These are phyloP conservation scores for Pisolithus albus DNA, from an alignment of 768 basidiomycete species.

Conservation along the genomic window DNA sequence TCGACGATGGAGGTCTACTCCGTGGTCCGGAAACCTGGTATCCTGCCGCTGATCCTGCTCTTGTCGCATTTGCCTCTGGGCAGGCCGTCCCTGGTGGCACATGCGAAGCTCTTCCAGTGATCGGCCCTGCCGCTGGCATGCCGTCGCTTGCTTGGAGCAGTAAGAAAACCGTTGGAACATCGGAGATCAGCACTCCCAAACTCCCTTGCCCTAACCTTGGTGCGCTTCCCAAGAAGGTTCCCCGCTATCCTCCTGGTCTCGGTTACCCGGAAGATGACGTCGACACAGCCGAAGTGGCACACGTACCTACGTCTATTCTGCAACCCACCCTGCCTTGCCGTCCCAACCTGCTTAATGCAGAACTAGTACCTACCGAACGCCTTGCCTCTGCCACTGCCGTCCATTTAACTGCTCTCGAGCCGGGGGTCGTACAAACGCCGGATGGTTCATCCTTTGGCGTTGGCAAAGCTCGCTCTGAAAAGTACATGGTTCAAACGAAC, in stretches of 20 bases:
- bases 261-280: neutral
- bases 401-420: neutral
- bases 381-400: neutral
- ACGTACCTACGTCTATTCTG: neutral
- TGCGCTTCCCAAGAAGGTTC: neutral
- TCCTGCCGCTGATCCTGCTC: neutral
- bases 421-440: too few relatives aligned
- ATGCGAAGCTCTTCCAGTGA: too few relatives aligned
- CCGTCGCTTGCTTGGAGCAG: neutral
- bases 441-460: neutral
- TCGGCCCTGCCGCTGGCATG: neutral
- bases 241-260: slow-evolving; percentile 4
- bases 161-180: neutral
- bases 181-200: neutral
- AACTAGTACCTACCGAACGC: neutral
- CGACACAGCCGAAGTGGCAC: too few relatives aligned
- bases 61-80: neutral
- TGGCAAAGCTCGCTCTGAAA: neutral
- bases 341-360: neutral
- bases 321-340: neutral
- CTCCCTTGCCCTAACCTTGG: neutral
- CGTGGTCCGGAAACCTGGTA: neutral
- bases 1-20: neutral
- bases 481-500: neutral
- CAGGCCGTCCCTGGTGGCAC: neutral